phyloP scores from a whole-genome alignment of 2,329 filamentous ascomycete species.

The Eutypella sp. region DNA sequence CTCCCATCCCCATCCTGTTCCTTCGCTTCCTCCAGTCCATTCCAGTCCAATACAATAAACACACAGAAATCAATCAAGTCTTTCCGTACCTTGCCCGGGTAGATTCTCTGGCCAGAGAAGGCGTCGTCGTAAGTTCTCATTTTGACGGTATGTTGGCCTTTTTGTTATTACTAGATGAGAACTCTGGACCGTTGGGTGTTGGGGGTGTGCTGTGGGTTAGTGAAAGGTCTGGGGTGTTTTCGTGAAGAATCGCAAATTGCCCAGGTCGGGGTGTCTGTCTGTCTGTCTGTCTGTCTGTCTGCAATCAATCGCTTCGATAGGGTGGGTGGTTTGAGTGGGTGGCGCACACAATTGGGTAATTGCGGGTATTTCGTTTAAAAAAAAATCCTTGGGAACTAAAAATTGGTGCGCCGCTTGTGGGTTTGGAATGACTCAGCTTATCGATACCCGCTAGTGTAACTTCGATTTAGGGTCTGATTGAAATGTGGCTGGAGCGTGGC shows the following conservation, averaged over 20 bases:
- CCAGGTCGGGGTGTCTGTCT: constrained; percentile 26
- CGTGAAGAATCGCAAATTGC: constrained; percentile 18
- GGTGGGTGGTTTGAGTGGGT: not conserved
- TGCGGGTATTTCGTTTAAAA: constrained; percentile 1
- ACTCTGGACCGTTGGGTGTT: constrained; percentile 32
- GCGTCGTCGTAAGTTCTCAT: constrained; percentile 65
- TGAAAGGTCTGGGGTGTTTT: constrained; percentile 20
- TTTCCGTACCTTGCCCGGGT: constrained; percentile 59
- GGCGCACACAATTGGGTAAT: not conserved
- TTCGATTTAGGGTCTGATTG: constrained; percentile 20
- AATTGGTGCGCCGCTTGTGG: constrained; percentile 3
- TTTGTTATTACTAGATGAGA: constrained; percentile 32
- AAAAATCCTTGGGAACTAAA: too few species aligned
- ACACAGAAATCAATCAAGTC: constrained; percentile 1
- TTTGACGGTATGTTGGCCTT: too few species aligned
- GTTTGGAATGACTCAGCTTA: not conserved
- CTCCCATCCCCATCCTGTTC: not conserved
- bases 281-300: too few species aligned
- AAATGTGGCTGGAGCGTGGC: constrained; percentile 9
- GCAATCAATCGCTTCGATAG: too few species aligned
- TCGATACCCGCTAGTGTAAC: not conserved
- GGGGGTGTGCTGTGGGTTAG: constrained; percentile 25
- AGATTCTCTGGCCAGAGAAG: constrained; percentile 63
- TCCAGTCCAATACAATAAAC: not conserved
- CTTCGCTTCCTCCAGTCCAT: not conserved